Percentiles rank a stretch among this genome's conserved stretches.
Conservation (phyloP, 2,329 filamentous ascomycete species). For the Plenodomus biglobosus region DNA sequence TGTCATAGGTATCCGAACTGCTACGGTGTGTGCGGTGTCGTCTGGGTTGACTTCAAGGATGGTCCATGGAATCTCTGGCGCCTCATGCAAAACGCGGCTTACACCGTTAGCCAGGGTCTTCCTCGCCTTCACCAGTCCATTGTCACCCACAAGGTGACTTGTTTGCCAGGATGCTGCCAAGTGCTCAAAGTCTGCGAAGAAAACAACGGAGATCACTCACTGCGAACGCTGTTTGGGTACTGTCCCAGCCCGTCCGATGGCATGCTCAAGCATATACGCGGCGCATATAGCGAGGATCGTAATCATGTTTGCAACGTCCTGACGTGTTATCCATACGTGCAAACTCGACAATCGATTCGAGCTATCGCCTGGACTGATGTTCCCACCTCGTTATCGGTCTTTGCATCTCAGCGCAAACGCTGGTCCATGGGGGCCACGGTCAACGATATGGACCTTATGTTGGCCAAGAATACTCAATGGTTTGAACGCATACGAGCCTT, state of each 20-base stretch:
- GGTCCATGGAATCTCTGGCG: conserved; percentile 45
- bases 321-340: conserved; percentile 39
- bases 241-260: conserved; percentile 53
- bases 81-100: conserved; percentile 54
- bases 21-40: conserved; percentile 54
- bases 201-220: conserved; percentile 37
- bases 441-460: conserved; percentile 55
- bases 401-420: conserved; percentile 53
- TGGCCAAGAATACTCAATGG: conserved; percentile 46
- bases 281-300: conserved; percentile 54
- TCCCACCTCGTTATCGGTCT: conserved; percentile 42
- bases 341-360: conserved; percentile 52
- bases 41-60: conserved; percentile 52
- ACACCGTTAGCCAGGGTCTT: conserved; percentile 35
- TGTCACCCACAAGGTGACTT: conserved; percentile 55
- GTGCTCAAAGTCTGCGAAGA: conserved; percentile 54
- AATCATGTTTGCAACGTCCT: conserved; percentile 55
- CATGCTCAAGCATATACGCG: conserved; percentile 54
- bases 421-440: conserved; percentile 54
- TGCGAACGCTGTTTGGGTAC: conserved; percentile 52
- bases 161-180: conserved; percentile 54
- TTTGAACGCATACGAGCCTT: conserved; percentile 52
- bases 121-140: conserved; percentile 55
- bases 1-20: conserved; percentile 12
- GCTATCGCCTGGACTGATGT: conserved; percentile 52